Percentiles rank a stretch among this genome's conserved stretches.
These are phyloP conservation scores for Tolypocladium ovalisporum DNA, from an alignment of 2,329 filamentous ascomycete species.

Conservation along the genomic window DNA sequence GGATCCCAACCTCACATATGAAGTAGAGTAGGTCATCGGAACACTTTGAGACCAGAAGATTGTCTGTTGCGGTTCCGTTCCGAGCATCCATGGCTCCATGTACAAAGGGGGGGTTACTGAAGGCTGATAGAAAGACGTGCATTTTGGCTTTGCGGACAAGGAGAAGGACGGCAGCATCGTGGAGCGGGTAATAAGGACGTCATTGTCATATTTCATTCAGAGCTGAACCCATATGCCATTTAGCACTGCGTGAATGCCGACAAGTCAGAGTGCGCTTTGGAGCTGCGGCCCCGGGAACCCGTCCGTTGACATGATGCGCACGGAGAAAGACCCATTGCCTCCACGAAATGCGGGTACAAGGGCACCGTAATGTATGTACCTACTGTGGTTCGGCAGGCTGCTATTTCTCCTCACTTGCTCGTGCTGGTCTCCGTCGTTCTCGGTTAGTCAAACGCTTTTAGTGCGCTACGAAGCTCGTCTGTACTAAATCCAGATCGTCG, in stretches of 20 bases:
- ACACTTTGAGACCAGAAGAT: background rate
- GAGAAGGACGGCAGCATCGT: background rate
- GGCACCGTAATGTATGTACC: no score
- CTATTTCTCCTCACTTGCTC: no score
- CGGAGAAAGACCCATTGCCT: no score
- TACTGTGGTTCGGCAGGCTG: no score
- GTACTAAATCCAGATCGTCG: no score
- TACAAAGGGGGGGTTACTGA: background rate
- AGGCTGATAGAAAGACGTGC: background rate
- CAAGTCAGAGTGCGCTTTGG: background rate
- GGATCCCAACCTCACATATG: slow-evolving; percentile 1
- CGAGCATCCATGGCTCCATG: background rate
- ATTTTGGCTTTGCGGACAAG: background rate
- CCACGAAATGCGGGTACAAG: background rate
- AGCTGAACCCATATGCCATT: background rate
- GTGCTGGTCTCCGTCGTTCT: no score
- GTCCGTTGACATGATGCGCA: no score
- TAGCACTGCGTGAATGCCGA: background rate
- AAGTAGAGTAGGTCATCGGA: background rate
- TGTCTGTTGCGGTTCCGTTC: background rate
- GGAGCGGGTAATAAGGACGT: background rate
- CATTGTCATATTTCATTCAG: background rate
- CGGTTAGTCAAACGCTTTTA: no score
- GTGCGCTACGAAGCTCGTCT: no score
- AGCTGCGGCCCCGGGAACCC: background rate